Conservation (phyloP, 495 filamentous ascomycete genomes). For the Lasiosphaeris hirsuta region DNA sequence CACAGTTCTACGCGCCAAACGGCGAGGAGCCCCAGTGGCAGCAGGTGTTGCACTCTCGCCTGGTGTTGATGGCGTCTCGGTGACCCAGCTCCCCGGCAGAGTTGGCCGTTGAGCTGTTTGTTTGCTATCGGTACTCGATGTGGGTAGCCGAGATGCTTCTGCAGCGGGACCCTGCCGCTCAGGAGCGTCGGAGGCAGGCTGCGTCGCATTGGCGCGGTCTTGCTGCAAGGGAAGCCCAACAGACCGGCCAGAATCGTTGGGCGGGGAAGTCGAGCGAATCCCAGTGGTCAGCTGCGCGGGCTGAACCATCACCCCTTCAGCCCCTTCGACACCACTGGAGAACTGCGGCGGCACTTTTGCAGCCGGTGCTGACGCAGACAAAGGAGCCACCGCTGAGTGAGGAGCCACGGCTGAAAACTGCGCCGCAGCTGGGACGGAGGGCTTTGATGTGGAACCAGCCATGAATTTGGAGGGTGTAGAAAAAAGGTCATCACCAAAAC, state of each 20-base stretch:
- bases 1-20: neutral
- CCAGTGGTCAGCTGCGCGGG: neutral
- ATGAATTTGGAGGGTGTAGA: slow-evolving; percentile 22
- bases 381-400: neutral
- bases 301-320: slow-evolving; percentile 6
- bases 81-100: slow-evolving; percentile 64
- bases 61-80: slow-evolving; percentile 47
- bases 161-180: slow-evolving; percentile 15
- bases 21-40: slow-evolving; percentile 9
- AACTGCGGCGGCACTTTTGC: neutral
- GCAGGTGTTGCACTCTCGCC: slow-evolving; percentile 24
- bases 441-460: neutral
- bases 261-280: slow-evolving; percentile 2
- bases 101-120: slow-evolving; percentile 50
- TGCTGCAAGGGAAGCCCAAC: slow-evolving; percentile 11
- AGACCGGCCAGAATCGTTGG: slow-evolving; percentile 7
- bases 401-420: neutral
- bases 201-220: slow-evolving; percentile 6
- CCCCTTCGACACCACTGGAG: slow-evolving; percentile 1
- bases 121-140: slow-evolving; percentile 24
- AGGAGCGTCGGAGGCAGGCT: neutral
- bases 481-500: slow-evolving; percentile 55
- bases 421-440: slow-evolving; percentile 8
- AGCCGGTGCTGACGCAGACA: neutral
- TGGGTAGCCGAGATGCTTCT: slow-evolving; percentile 17